Base-by-base conservation (phyloP, 2,329 filamentous ascomycete species). In the Dothistroma pini region DNA sequence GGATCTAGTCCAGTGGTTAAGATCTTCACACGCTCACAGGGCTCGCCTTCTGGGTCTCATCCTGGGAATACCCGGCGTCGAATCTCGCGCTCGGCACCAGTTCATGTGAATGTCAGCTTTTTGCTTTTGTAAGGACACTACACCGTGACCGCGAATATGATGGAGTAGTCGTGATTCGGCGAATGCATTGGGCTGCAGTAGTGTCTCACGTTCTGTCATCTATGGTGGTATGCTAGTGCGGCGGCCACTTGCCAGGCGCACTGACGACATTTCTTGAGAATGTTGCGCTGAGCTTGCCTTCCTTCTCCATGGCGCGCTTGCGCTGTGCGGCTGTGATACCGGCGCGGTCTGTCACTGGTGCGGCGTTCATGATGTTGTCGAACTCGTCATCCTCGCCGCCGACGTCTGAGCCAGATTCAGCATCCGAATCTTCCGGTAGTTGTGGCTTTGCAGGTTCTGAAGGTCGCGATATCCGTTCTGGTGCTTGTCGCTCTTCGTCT, bases 311-410 rank as follows among this genome's bases (percentile, higher is more conserved):
- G 47, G 75, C 77, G 53, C 78, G 81, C 63, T 82, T 80, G 56
- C 82, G 79, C 73, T 88, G 81, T 67, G 85, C 86, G 1, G 85
- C 83, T 47, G 81, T 78, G 50, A 89, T 87, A 0, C 93, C 93
- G 12, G 89, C 90, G 58, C 89, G 85, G 74, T 97, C 93, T 0
- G 93, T 97, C 19, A 96, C 86, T 0, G 91, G 91, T 2, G 91
- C 93, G 0, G 95, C 93, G 68, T 93, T 86, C 71, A 97, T 96
- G 75, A 99, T 96, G 67, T 89, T 89, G 72, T 97, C 93, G 72
- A 97, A 96, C 54, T 91, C 89, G 52, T 89, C 89, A 57, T 95
- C 89, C 16, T 86, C 84, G 1, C 81, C 86, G 7, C 57, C 65
- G 59, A 89, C 84, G 64, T 91, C 89, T 3, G 88, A 90, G 62